Base-by-base conservation (phyloP, 1,284 basidiomycete species). In the Trichosporon asahii region DNA sequence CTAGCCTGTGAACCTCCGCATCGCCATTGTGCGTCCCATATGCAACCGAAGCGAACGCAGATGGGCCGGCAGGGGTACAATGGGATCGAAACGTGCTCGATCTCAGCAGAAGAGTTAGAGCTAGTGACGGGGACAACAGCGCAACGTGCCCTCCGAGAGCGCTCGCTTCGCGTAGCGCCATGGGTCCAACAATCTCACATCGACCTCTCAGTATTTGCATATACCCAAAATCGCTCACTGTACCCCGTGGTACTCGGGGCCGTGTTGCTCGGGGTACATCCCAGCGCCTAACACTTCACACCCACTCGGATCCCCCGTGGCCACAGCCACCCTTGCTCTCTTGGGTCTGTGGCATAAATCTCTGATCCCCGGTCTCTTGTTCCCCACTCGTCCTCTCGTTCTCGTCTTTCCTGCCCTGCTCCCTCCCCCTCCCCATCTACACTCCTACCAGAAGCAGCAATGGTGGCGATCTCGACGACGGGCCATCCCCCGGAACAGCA, bases 391-490 rank as follows among this genome's bases (percentile, higher is more conserved):
- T 61, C 57, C 15, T 53, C 46, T 31, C 27, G 27, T 31, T 18
- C 27, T 60, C 18, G 12, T n/a, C 23, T n/a, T n/a, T 11, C 31
- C 57, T 31, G 14, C 18, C 27, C 55, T 3, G 8, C 27, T 11
- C 55, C 4, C 55, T 60, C 14, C 4, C 15, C 18, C 6, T 15
- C 11, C 27, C 15, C 11, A 25, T 15, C 27, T 7, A 14, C 15
- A 6, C 15, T 0, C 57, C 23, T 31, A 2, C 29, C 27, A 11
- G 18, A 53, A 53, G 49, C 49, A 53, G 49, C 57, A 31, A 29
- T 61, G 57, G 57, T 61, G 57, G 57, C 57, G 57, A 61, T 61
- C 29, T 61, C 57, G 57, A 33, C 57, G 29, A 61, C 29, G 57
- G 57, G 57, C 18, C 57, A 61, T 21, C 57, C 27, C 15, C 57